Conservation (phyloP, 768 basidiomycete genomes). For the Mycena galopus region DNA sequence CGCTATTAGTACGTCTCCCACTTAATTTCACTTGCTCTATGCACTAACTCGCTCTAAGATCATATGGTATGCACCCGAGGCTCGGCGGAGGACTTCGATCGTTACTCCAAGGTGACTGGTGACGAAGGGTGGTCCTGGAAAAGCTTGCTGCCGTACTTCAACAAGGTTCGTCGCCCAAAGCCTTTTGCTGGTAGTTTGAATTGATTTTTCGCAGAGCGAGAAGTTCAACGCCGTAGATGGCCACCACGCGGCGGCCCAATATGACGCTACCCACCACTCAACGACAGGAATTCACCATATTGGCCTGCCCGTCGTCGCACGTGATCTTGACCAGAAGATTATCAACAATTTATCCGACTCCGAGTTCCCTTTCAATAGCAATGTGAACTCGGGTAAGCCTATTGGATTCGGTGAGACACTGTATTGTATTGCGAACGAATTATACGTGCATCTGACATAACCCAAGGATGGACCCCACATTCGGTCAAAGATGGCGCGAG, state of each 20-base stretch:
- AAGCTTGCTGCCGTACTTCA: background rate
- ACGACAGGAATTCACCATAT: background rate
- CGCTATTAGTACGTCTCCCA: no score
- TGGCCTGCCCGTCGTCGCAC: no score
- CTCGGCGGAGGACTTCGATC: background rate
- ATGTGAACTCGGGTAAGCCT: background rate
- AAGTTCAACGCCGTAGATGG: background rate
- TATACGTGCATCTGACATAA: background rate
- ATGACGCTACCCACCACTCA: background rate
- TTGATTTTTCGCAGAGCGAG: background rate
- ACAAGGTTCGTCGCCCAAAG: background rate
- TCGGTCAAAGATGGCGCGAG: background rate
- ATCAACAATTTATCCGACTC: background rate
- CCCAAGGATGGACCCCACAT: background rate
- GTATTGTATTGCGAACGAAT: background rate
- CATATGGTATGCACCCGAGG: background rate
- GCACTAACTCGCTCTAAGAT: background rate
- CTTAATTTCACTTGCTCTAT: no score
- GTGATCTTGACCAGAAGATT: no score
- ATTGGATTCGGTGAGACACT: background rate
- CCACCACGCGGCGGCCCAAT: background rate
- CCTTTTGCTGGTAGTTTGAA: no score
- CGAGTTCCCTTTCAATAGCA: background rate
- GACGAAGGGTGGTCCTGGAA: background rate
- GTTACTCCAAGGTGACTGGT: background rate